Evolutionary conservation across 352 stramenopile genomes (phyloP).

Genomic region (Albugo laibachii): DNA sequence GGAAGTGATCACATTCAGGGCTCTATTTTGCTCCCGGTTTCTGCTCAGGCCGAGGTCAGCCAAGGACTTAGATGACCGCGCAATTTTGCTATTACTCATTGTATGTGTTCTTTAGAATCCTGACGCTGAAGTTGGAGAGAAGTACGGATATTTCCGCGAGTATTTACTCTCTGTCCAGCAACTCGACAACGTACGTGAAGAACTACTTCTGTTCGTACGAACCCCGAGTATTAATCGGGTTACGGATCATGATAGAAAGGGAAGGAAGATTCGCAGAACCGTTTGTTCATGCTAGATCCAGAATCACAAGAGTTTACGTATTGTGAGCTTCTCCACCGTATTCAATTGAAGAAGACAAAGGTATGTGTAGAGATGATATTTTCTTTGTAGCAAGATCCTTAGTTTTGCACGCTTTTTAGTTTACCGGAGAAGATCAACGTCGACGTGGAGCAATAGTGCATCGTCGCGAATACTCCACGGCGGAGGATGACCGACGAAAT

Average conservation of each 20-base stretch:
- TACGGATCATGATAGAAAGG: conserved; percentile 1
- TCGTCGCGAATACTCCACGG: conserved; percentile 50
- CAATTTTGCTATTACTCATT: neutral
- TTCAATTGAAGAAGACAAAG: conserved; percentile 71
- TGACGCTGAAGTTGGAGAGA: conserved; percentile 18
- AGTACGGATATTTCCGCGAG: conserved; percentile 68
- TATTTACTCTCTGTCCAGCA: conserved; percentile 53
- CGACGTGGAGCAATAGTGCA: conserved; percentile 55
- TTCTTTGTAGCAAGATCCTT: neutral
- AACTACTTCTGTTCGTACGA: neutral
- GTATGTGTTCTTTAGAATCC: neutral
- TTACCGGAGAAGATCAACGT: conserved; percentile 56
- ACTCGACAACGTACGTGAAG: conserved; percentile 37
- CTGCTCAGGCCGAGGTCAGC: too few species aligned
- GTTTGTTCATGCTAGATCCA: conserved; percentile 58
- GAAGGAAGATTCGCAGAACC: conserved; percentile 40
- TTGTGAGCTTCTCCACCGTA: conserved; percentile 45
- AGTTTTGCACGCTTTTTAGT: conserved; percentile 8
- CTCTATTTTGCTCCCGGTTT: conserved; percentile 40
- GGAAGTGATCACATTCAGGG: conserved; percentile 40
- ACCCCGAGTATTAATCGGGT: neutral
- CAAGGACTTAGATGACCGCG: neutral
- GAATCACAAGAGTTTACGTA: conserved; percentile 64
- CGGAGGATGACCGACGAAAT: conserved; percentile 30
- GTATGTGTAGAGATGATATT: conserved; percentile 5